These are phyloP conservation scores for Aspergillus fumigatiaffinis DNA, from an alignment of 2,329 filamentous ascomycete species.

Conservation along the genomic window DNA sequence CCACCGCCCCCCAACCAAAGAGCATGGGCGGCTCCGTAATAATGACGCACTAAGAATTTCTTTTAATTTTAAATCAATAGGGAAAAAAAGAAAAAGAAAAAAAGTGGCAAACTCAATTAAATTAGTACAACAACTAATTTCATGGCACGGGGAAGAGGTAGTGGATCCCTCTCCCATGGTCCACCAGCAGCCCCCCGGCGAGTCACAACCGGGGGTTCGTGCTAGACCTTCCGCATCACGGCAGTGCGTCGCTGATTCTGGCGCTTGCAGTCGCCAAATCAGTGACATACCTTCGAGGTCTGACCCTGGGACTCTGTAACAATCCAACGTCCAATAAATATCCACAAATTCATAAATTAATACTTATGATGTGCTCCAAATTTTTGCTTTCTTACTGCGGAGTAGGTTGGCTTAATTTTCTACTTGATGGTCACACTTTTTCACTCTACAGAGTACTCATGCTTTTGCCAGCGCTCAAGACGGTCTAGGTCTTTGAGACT, in stretches of 20 bases:
- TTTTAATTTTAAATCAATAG: not conserved
- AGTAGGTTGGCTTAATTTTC: not conserved
- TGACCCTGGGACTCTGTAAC: slow-evolving; percentile 4
- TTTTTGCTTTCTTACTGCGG: too few relatives aligned
- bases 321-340: not conserved
- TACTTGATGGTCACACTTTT: not conserved
- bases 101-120: slow-evolving; percentile 3
- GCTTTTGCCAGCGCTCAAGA: not conserved
- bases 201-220: slow-evolving; percentile 28
- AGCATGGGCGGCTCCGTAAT: slow-evolving; percentile 16
- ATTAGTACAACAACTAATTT: not conserved
- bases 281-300: slow-evolving; percentile 19
- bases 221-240: slow-evolving; percentile 16
- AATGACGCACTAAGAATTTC: slow-evolving; percentile 14
- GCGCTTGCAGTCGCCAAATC: slow-evolving; percentile 21
- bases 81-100: slow-evolving; percentile 15
- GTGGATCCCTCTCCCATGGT: slow-evolving; percentile 19
- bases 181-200: slow-evolving; percentile 24
- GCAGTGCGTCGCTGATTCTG: slow-evolving; percentile 16
- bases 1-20: slow-evolving; percentile 13
- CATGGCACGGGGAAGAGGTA: slow-evolving; percentile 22
- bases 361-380: not conserved
- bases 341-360: not conserved
- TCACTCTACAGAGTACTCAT: not conserved
- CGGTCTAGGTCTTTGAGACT: not conserved